A percentile compares a stretch with the other conserved stretches of the same genome.
phyloP scores from a whole-genome alignment of 176 grass and related monocot genomes.

The Oryza coarctata region DNA sequence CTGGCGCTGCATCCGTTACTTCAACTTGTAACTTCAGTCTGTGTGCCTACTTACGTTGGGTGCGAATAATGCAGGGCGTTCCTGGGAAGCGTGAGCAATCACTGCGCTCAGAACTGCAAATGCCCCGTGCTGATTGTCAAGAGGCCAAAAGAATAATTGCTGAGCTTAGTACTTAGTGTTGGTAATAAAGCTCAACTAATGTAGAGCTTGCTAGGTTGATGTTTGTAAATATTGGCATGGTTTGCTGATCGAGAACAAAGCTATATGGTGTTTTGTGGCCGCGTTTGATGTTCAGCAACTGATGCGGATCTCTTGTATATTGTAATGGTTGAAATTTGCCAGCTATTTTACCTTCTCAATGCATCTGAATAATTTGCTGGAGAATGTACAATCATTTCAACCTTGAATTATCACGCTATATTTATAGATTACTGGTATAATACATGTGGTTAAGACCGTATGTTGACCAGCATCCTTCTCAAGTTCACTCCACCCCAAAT shows the following conservation, averaged over 20 bases:
- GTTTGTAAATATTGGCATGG: neutral
- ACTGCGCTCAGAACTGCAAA: conserved; percentile 60
- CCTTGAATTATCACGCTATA: no score
- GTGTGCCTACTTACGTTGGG: neutral
- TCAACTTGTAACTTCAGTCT: neutral
- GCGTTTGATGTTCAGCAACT: neutral
- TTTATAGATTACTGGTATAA: no score
- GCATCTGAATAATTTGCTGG: no score
- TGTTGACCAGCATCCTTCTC: no score
- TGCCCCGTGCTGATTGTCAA: conserved; percentile 59
- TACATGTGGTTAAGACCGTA: no score
- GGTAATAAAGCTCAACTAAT: neutral
- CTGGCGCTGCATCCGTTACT: neutral
- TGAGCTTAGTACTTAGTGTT: neutral
- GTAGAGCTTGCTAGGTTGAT: neutral
- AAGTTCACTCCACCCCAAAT: no score
- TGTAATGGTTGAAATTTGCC: neutral
- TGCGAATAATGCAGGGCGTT: conserved; percentile 36
- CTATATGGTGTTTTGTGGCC: neutral
- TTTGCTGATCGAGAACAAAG: neutral
- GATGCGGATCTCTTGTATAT: neutral
- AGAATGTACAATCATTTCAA: no score
- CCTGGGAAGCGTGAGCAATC: conserved; percentile 60
- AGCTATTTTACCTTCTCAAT: neutral
- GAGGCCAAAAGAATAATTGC: conserved; percentile 33